Evolutionary conservation across 1,139 yeast genomes (phyloP).

Genomic region (Saccharomycopsis crataegensis): DNA sequence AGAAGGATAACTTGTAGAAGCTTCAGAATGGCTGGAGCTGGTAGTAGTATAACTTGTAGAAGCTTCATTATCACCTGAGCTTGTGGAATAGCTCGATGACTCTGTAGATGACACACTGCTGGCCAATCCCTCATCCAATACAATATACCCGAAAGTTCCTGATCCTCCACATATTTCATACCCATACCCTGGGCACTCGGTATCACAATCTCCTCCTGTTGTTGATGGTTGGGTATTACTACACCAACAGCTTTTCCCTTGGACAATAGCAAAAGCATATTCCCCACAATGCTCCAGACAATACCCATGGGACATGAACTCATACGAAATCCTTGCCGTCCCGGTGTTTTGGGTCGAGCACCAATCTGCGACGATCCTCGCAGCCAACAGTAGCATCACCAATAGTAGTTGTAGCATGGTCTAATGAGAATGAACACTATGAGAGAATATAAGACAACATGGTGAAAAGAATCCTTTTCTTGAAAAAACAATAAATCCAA

Average conservation of each 20-base stretch:
- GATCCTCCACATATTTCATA: slow-evolving; percentile 59
- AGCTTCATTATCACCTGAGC: no score
- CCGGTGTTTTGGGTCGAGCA: slow-evolving; percentile 2
- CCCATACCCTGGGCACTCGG: slow-evolving; percentile 50
- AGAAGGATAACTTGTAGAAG: no score
- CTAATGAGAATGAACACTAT: no score
- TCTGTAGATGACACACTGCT: no score
- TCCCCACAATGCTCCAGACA: slow-evolving; percentile 3
- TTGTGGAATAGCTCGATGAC: no score
- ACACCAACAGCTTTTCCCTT: slow-evolving; percentile 12
- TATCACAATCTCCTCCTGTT: slow-evolving; percentile 38
- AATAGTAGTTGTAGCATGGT: no score
- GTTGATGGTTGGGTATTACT: slow-evolving; percentile 27
- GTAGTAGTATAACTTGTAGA: no score
- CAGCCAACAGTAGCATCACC: no score
- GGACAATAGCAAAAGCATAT: slow-evolving; percentile 6
- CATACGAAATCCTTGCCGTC: neutral
- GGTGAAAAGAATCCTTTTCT: neutral
- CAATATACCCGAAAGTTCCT: slow-evolving; percentile 19
- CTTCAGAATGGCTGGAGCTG: no score
- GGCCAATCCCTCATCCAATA: neutral
- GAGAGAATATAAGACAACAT: neutral
- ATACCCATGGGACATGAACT: slow-evolving; percentile 11
- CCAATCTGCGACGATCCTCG: neutral
- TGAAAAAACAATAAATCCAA: no score